Conservation (phyloP, 1,284 basidiomycete genomes). For the Microbotryum saponariae region DNA sequence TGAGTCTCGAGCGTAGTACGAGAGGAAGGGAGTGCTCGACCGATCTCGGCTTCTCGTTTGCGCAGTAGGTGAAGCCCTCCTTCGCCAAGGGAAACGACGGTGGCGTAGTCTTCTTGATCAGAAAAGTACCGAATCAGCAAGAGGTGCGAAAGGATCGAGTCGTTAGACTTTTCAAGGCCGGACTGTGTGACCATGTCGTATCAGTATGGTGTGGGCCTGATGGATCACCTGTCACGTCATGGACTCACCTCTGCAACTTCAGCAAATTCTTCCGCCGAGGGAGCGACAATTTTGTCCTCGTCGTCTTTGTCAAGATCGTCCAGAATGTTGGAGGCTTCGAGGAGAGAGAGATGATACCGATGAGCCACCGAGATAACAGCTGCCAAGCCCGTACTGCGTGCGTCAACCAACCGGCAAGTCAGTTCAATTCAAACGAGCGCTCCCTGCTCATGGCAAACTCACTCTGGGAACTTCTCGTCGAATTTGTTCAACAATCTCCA, state of each 20-base stretch:
- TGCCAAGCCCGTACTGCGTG: too few species aligned
- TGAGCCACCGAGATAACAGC: too few species aligned
- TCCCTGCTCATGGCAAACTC: conserved; percentile 18
- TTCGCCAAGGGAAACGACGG: conserved; percentile 62
- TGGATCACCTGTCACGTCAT: neutral
- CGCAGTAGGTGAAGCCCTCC: conserved; percentile 57
- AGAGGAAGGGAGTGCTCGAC: conserved; percentile 43
- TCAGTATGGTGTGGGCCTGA: conserved; percentile 43
- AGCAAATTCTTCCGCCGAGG: conserved; percentile 45
- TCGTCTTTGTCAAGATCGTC: conserved; percentile 2
- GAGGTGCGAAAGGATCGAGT: conserved; percentile 64
- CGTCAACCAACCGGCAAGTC: conserved; percentile 25
- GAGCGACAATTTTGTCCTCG: conserved; percentile 12
- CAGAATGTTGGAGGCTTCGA: neutral
- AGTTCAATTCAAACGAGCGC: neutral
- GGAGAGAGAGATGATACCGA: too few species aligned
- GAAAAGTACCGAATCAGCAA: conserved; percentile 48
- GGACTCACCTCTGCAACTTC: conserved; percentile 34
- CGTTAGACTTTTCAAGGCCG: conserved; percentile 50
- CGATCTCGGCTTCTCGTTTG: conserved; percentile 55
- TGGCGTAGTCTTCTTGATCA: conserved; percentile 69
- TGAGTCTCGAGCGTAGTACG: conserved; percentile 50
- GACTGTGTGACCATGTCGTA: conserved; percentile 46
- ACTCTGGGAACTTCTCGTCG: conserved; percentile 58
- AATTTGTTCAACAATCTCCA: conserved; percentile 57